Base-by-base conservation (phyloP, 331 rosid genomes). In the Dryas integrifolia region DNA sequence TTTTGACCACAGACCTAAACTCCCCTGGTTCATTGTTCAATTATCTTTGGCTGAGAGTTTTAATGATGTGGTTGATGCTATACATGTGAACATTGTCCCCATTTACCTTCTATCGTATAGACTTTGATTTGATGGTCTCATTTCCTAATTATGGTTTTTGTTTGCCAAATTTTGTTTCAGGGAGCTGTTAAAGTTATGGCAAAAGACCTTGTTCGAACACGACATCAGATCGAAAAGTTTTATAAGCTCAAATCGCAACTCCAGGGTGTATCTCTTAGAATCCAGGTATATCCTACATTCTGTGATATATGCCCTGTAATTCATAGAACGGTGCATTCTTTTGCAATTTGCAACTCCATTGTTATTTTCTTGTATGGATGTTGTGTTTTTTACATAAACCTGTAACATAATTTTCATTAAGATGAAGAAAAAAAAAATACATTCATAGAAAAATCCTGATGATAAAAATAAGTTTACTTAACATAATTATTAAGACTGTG, bases 181-280 rank as follows among this genome's bases (percentile, higher is more conserved):
- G 98, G 98, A 66, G 98, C 98, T 75, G 98, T 95, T 26, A 91
- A 82, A 81, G 97, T 95, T 76, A 95, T 95, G 98, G 98, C 98
- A 5, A 95, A 95, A 80, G 98, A 95, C 84, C 97, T 95, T 11
- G 96, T 95, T 77, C 85, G 98, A 87, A 95, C 97, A n/a, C 79
- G 98, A 57, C 98, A 95, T 85, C 98, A 95, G 81, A 81, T 95
- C 82, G 98, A 95, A 73, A 95, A 95, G 80, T 95, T 95, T 80
- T 95, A 95, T 81, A 95, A 95, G 88, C 96, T 95, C 64, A 95
- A 91, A 82, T 95, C 98, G 18, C 98, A 95, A 84, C 98, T 95
- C 59, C 98, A 95, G 84, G 98, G 97, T 72, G 98, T 95, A 72
- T 80, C 98, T 70, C 98, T 95, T 59, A 85, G 98, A 83, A 95